Base-by-base conservation (phyloP, 2,329 filamentous ascomycete genomes). In the Ophiostoma novo-ulmi region DNA sequence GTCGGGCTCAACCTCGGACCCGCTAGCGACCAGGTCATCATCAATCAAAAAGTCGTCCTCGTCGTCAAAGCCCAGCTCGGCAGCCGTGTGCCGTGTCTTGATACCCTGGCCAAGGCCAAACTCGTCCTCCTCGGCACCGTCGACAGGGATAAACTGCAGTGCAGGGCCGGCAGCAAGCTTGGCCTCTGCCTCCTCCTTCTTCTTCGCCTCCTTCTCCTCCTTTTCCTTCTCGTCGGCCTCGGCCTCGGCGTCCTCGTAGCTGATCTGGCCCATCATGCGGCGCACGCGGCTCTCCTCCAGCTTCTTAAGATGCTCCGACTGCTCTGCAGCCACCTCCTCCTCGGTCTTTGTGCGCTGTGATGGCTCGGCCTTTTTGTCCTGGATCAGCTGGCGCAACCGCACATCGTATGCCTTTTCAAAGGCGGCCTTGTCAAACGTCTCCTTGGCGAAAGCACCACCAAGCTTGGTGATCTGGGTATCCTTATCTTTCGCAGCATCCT, bases 41-140 rank as follows among this genome's bases (percentile, higher is more conserved):
- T 98, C 94, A 73, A 97, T 89, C 36, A 94, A 78, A 76, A 98
- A 98, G 75, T 97, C 93, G 75, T 98, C 94, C 77, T 98, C 94
- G 75, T 97, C 94, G 74, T 97, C 93, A 44, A 97, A 89, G 6
- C 89, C 91, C 22, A 93, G 79, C 71, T 90, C 85, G 13, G 85
- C 83, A 3, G 85, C 85, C 8, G 87, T 88, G 41, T 83, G 84
- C 35, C 84, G 82, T 69, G 82, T 80, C 75, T 82, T 86, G 39
- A 89, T 87, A 63, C 88, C 88, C 67, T 79, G 78, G 44, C 88
- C 88, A 20, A 90, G 80, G 2, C 86, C 85, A 77, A 87, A 91
- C 70, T 85, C 84, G 41, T 88, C 85, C 0, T 82, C 80, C 17
- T 86, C 82, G 17, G 83, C 84, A 5, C 82, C 80, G 31, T 80